Base-by-base conservation (phyloP, 2,329 filamentous ascomycete genomes). In the Aspergillus sclerotialis region DNA sequence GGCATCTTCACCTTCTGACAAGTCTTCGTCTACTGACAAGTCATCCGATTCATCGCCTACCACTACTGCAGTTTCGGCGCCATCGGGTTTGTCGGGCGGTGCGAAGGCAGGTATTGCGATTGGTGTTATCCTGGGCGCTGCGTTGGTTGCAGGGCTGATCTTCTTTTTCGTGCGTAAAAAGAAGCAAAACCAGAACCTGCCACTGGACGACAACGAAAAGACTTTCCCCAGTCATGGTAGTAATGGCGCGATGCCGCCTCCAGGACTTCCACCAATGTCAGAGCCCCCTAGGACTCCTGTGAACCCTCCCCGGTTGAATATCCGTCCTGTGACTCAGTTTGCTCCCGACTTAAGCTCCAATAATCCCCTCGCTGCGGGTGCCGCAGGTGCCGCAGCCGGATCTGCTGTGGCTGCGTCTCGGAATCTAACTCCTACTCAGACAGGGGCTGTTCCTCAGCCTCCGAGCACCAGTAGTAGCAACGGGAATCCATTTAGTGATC, bases 261-360 rank as follows among this genome's bases (percentile, higher is more conserved):
- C 55, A 31, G 58, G 58, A 27, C 50, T 49, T 32, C 52, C 59
- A 26, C 59, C 67, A 16, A 65, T 61, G 13, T 46, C 51, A 31
- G 50, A 57, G 30, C 56, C 66, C 12, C 14, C 11, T 9, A 65
- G 61, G 17, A 52, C 57, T 41, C 49, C 56, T 40, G 40, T 70
- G 18, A 73, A 67, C 21, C 80, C 88, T 28, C 87, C 88, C n/a
- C 82, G 82, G 42, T 73, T 95, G 41, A 93, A 86, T 53, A 72
- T 94, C 35, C 82, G 87, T 32, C 88, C 88, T 3, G 76, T 92
- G 31, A 90, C 86, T 26, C 80, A 92, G 51, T 89, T 94, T 63
- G 72, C 85, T 25, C 84, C 86, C 4, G 79, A 76, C 52, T 73
- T 84, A 42, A 67, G 56, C 40, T 60, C 58, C 5, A 14, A 11